Evolutionary conservation across 495 filamentous ascomycete genomes (phyloP), one percentile per base, ranked within the genome.

Genomic region (Tuber magnatum): DNA sequence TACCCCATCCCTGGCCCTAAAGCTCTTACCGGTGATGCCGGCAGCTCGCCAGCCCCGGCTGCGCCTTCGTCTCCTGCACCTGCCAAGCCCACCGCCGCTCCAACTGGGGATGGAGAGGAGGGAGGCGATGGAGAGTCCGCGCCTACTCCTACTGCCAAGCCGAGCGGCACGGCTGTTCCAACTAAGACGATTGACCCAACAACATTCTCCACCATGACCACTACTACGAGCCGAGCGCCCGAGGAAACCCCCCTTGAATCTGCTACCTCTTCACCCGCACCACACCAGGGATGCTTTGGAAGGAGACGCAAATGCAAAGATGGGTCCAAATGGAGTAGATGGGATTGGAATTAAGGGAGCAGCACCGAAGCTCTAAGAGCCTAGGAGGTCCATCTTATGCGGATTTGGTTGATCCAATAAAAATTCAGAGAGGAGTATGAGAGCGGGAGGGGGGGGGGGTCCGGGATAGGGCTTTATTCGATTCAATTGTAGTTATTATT

Each of bases 1-100:
- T 79, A 79, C 70, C 73, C 72, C 2, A 44, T 79, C 38, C 69
- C 73, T 12, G 77, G 77, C 1, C 77, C 77, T 2, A 46, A 76
- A 1, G 76, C 77, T 0, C 38, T 79, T 8, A 20, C 35, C 3
- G 44, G 43, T n/a, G 75, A 39, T 3, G 3, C 42, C 2, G 61
- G 14, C 12, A 65, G 56, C 28, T 65, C 56, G 0, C 48, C 22
- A 46, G 75, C 14, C 2, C 43, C n/a, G 6, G 38, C 28, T 6
- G 35, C 56, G 10, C 5, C 48, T 12, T 61, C 70, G 6, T 6
- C 44, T 35, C 16, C 70, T n/a, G 38, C 20, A 4, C 22, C 68
- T 5, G 32, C n/a, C 61, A 8, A 20, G 8, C 22, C 41, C 22
- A 16, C 73, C 41, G 20, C 73, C 16, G 1, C 16, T 6, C 48